Base-by-base conservation (phyloP, 768 basidiomycete species). In the Auricularia cornea region DNA sequence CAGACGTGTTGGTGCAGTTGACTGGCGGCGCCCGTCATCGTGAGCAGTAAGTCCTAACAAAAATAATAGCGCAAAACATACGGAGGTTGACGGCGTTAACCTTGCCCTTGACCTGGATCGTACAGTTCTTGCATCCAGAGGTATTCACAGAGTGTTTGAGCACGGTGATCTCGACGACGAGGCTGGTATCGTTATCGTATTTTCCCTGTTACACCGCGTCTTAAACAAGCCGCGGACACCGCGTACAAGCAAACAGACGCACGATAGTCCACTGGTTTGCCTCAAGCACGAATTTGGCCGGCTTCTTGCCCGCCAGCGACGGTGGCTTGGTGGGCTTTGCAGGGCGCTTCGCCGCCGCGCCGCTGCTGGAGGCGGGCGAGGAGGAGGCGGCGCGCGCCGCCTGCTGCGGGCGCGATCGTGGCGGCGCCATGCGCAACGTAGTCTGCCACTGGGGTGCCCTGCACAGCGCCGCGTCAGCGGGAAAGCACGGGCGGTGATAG, bases 201-300 rank as follows among this genome's bases (percentile, higher is more conserved):
- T 93, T 88, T 79, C 98, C 96, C 96, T 98, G 60, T n/a, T n/a
- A n/a, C n/a, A n/a, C n/a, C n/a, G n/a, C n/a, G n/a, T n/a, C n/a
- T n/a, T n/a, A n/a, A n/a, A n/a, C n/a, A n/a, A n/a, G n/a, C n/a
- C n/a, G n/a, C n/a, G n/a, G n/a, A n/a, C n/a, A n/a, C n/a, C n/a
- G n/a, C n/a, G n/a, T n/a, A n/a, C 28, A 52, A 23, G 30, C 16
- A 30, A 63, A 35, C 29, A 48, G n/a, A 77, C 86, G 68, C 69
- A 97, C 96, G 64, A 99, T 86, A 30, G 84, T 70, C 97, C 97
- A 99, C 76, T 95, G 96, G 70, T 82, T 95, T 8, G 94, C 94
- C 64, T 98, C 94, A 59, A 98, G 75, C 31, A 82, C 87, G 62
- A 93, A 88, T 72, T 94, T 97, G 29, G 92, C 66, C 3, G 97